phyloP scores from a whole-genome alignment of 2,329 filamentous ascomycete genomes.

The Acephala macrosclerotiorum region DNA sequence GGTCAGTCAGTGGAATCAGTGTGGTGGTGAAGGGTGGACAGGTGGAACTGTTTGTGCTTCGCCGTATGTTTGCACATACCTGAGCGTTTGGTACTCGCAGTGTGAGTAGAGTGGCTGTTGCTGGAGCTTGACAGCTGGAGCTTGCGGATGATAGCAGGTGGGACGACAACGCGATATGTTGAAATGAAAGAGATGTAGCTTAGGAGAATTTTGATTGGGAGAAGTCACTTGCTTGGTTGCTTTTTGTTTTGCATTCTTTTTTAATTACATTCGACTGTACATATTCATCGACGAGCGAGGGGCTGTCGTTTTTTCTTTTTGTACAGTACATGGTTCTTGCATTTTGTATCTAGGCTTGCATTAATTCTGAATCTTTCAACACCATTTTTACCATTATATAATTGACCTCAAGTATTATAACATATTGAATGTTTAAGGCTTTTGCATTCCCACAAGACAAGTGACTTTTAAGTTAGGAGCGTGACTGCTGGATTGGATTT shows the following conservation, averaged over 20 bases:
- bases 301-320: not conserved
- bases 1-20: conserved; percentile 30
- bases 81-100: conserved; percentile 33
- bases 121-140: too few species aligned
- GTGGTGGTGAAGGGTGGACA: conserved; percentile 35
- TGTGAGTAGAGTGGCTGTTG: conserved; percentile 25
- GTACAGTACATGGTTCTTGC: not conserved
- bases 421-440: too few species aligned
- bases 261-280: not conserved
- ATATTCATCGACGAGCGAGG: not conserved
- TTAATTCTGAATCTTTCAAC: not conserved
- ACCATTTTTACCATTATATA: too few species aligned
- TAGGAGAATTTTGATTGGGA: not conserved
- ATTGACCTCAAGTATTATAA: too few species aligned
- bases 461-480: too few species aligned
- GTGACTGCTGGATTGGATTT: too few species aligned
- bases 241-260: not conserved
- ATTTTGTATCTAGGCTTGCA: not conserved
- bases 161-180: not conserved
- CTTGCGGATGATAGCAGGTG: too few species aligned
- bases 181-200: not conserved
- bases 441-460: too few species aligned
- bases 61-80: conserved; percentile 29
- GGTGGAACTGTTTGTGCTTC: conserved; percentile 29
- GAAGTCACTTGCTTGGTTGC: not conserved